These are phyloP conservation scores for Candida piceae DNA, from an alignment of 805 yeast genomes.

Conservation along the genomic window DNA sequence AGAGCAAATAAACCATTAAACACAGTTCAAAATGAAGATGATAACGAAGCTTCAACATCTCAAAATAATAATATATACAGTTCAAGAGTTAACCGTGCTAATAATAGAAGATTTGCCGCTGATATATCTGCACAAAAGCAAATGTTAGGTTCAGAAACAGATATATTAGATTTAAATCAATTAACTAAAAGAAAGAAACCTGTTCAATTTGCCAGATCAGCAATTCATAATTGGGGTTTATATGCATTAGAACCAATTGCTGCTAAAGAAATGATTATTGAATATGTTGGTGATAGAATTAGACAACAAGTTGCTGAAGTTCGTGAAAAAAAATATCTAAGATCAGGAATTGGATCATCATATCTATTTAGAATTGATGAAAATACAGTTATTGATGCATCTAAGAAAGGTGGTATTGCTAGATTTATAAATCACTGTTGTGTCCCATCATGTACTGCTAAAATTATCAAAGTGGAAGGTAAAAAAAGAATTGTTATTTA, in stretches of 20 bases:
- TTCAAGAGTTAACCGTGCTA: slow-evolving; percentile 81
- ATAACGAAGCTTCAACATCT: slow-evolving; percentile 31
- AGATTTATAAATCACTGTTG: slow-evolving; percentile 97
- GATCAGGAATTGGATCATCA: slow-evolving; percentile 93
- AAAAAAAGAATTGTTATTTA: slow-evolving; percentile 90
- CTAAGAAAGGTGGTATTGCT: slow-evolving; percentile 95
- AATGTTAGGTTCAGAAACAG: slow-evolving; percentile 75
- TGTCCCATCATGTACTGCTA: slow-evolving; percentile 95
- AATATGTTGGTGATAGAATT: slow-evolving; percentile 92
- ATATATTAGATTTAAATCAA: slow-evolving; percentile 76
- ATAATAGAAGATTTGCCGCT: slow-evolving; percentile 82
- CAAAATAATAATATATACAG: slow-evolving; percentile 45
- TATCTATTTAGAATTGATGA: slow-evolving; percentile 91
- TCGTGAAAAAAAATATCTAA: slow-evolving; percentile 77
- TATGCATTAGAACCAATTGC: slow-evolving; percentile 94
- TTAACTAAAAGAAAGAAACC: slow-evolving; percentile 87
- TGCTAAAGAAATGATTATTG: slow-evolving; percentile 96
- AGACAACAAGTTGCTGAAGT: slow-evolving; percentile 93
- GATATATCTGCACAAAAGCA: slow-evolving; percentile 80
- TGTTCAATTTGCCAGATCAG: slow-evolving; percentile 93
- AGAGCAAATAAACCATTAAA: slow-evolving; percentile 61
- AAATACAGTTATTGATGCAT: slow-evolving; percentile 93
- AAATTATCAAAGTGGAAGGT: slow-evolving; percentile 92
- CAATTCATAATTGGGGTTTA: slow-evolving; percentile 97
- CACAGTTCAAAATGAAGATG: slow-evolving; percentile 61